These are phyloP conservation scores for Saturnispora saitoi DNA, from an alignment of 805 yeast species.

Conservation along the genomic window DNA sequence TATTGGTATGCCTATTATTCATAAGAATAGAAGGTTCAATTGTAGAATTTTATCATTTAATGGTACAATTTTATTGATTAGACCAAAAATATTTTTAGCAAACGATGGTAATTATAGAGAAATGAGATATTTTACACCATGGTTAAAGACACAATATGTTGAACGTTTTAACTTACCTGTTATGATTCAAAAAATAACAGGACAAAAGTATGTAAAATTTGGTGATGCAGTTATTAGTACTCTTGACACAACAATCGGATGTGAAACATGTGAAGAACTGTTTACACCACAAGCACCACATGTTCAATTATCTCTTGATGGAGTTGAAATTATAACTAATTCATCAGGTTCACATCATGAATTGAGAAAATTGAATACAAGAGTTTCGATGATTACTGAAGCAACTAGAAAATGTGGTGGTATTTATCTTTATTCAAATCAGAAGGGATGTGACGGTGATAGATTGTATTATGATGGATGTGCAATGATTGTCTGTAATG, in stretches of 20 bases:
- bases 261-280: slow-evolving; percentile 96
- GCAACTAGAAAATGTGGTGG: slow-evolving; percentile 98
- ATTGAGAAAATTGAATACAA: slow-evolving; percentile 75
- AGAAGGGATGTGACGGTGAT: slow-evolving; percentile 98
- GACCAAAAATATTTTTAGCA: slow-evolving; percentile 90
- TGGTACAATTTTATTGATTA: slow-evolving; percentile 70
- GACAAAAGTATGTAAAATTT: slow-evolving; percentile 50
- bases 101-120: slow-evolving; percentile 98
- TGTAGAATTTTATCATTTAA: slow-evolving; percentile 80
- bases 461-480: slow-evolving; percentile 95
- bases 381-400: slow-evolving; percentile 77
- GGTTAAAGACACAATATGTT: slow-evolving; percentile 71
- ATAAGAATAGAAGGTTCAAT: slow-evolving; percentile 81
- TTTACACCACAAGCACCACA: slow-evolving; percentile 97
- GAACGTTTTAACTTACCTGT: slow-evolving; percentile 72
- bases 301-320: slow-evolving; percentile 83
- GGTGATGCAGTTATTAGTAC: slow-evolving; percentile 90
- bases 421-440: slow-evolving; percentile 85
- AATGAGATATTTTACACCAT: slow-evolving; percentile 94
- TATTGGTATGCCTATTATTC: slow-evolving; percentile 90
- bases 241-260: slow-evolving; percentile 84
- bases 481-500: slow-evolving; percentile 89
- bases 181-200: slow-evolving; percentile 52
- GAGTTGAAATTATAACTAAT: slow-evolving; percentile 94
- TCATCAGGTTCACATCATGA: slow-evolving; percentile 98